A percentile compares a stretch with the other conserved stretches of the same genome.
phyloP scores from a whole-genome alignment of 164 flowering plant genomes.

The Nymphaea colorata region DNA sequence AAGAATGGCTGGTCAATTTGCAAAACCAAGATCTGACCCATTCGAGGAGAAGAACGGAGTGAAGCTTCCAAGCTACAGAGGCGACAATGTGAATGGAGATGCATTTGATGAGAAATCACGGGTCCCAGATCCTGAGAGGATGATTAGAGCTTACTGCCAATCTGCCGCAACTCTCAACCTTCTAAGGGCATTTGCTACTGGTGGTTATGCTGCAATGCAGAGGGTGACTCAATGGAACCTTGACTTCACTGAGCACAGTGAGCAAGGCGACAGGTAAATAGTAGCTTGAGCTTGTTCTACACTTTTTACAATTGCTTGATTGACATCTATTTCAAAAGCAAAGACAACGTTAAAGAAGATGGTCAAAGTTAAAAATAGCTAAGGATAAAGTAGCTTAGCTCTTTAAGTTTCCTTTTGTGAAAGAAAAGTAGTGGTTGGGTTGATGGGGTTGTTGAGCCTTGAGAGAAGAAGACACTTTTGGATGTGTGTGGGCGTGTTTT shows the following conservation, averaged over 20 bases:
- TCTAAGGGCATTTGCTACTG: slow-evolving; percentile 83
- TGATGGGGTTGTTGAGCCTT: not conserved
- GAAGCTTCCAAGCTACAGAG: slow-evolving; percentile 90
- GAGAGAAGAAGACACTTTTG: not conserved
- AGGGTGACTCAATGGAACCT: slow-evolving; percentile 90
- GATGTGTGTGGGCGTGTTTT: not conserved
- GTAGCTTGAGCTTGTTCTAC: not conserved
- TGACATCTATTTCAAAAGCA: not conserved
- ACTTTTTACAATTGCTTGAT: too few relatives aligned
- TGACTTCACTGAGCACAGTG: slow-evolving; percentile 82
- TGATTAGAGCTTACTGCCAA: slow-evolving; percentile 83
- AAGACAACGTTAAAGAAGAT: not conserved
- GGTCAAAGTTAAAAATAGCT: too few relatives aligned
- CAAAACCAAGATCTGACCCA: slow-evolving; percentile 79
- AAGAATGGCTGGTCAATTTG: slow-evolving; percentile 97
- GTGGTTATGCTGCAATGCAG: slow-evolving; percentile 96
- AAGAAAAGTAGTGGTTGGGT: not conserved
- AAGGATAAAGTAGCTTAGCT: not conserved
- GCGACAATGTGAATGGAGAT: slow-evolving; percentile 84
- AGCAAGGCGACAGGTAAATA: slow-evolving; percentile 75
- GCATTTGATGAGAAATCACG: slow-evolving; percentile 64
- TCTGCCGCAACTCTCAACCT: slow-evolving; percentile 80
- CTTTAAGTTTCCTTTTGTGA: not conserved
- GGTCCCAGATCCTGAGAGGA: slow-evolving; percentile 74
- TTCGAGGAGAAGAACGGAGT: slow-evolving; percentile 80